Evolutionary conservation across 2,329 filamentous ascomycete genomes (phyloP).

Genomic region (Elsinoe arachidis): DNA sequence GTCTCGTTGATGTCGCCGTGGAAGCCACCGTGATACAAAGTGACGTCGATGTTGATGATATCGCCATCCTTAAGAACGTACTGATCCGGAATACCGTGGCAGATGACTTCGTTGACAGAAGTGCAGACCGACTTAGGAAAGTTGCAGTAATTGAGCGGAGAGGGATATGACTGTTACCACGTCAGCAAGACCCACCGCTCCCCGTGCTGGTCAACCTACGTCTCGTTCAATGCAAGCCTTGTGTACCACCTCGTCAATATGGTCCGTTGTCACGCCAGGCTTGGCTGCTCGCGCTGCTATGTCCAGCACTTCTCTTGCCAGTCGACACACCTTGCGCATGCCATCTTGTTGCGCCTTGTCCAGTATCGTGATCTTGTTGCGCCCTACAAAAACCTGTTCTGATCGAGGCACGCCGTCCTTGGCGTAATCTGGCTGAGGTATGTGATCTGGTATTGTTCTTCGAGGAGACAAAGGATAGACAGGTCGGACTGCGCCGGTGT

Average conservation of each 20-base stretch:
- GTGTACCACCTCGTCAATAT: constrained; percentile 91
- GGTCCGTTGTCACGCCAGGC: constrained; percentile 92
- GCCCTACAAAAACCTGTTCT: constrained; percentile 53
- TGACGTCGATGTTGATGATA: constrained; percentile 94
- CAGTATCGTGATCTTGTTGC: constrained; percentile 76
- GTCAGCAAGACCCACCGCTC: constrained; percentile 1
- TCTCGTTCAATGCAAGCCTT: constrained; percentile 88
- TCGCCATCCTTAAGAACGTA: constrained; percentile 81
- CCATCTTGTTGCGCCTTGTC: constrained; percentile 72
- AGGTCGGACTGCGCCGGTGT: constrained; percentile 71
- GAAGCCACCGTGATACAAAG: constrained; percentile 87
- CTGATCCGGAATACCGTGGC: constrained; percentile 94
- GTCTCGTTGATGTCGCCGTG: constrained; percentile 97
- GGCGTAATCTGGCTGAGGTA: constrained; percentile 80
- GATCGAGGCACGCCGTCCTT: constrained; percentile 66
- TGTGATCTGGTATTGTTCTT: constrained; percentile 67
- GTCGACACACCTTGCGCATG: constrained; percentile 85
- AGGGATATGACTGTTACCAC: constrained; percentile 72
- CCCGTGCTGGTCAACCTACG: constrained; percentile 46
- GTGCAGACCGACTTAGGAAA: constrained; percentile 99
- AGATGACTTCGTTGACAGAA: constrained; percentile 93
- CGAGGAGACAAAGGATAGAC: constrained; percentile 59
- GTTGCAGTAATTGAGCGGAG: constrained; percentile 86
- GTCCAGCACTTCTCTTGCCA: constrained; percentile 86
- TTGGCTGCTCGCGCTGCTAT: constrained; percentile 73